Evolutionary conservation across 805 yeast genomes (phyloP).

Genomic region (Saccharomycopsis amapae): DNA sequence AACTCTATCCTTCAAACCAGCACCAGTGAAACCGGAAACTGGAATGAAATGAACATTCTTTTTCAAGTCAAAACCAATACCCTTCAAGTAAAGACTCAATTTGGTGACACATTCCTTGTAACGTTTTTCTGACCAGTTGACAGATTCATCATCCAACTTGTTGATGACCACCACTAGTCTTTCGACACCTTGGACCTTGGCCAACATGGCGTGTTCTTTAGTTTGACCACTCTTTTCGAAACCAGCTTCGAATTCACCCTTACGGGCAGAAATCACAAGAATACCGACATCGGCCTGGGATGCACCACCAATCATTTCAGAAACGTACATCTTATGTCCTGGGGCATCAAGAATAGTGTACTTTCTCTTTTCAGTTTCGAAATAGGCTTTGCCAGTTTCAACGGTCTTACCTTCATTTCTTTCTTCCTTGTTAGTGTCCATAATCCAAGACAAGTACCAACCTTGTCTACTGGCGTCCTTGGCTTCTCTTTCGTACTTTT

Average conservation of each 20-base stretch:
- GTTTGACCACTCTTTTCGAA: conserved; percentile 99
- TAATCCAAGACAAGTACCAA: conserved; percentile 98
- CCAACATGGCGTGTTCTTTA: conserved; percentile 93
- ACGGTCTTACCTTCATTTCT: conserved; percentile 98
- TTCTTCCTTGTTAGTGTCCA: conserved; percentile 99
- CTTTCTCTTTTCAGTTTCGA: conserved; percentile 96
- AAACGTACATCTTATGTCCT: conserved; percentile 98
- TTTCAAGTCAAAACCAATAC: conserved; percentile 79
- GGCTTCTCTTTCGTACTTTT: conserved; percentile 96
- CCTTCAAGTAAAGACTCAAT: conserved; percentile 68
- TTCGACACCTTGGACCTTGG: conserved; percentile 98
- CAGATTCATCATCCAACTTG: conserved; percentile 99
- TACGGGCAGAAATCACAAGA: conserved; percentile 94
- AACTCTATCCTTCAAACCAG: conserved; percentile 87
- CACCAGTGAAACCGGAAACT: conserved; percentile 96
- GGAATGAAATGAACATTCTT: conserved; percentile 92
- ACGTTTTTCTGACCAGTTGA: conserved; percentile 90
- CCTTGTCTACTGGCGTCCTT: conserved; percentile 99
- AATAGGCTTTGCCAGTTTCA: conserved; percentile 96
- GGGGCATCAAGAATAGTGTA: conserved; percentile 98
- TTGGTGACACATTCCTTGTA: conserved; percentile 91
- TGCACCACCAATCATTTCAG: conserved; percentile 99
- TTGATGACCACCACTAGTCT: conserved; percentile 88
- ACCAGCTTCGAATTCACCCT: conserved; percentile 99
- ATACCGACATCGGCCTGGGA: conserved; percentile 99